These are phyloP conservation scores for Cyanidioschyzon merolae DNA, from an alignment of 23 red algal genomes.

Conservation along the genomic window DNA sequence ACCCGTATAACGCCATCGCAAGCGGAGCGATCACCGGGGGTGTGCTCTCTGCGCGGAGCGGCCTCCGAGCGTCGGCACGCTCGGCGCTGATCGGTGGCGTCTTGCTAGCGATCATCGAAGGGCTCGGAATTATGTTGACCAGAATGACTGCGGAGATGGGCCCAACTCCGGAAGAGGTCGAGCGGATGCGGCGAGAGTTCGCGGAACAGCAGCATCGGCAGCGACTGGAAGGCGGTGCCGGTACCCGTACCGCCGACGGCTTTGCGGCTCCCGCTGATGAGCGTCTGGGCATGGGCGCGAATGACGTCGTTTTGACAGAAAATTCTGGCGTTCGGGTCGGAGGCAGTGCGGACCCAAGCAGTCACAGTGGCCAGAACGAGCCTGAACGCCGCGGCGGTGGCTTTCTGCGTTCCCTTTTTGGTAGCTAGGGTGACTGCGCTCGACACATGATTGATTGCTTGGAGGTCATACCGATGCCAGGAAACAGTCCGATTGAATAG, in stretches of 20 bases:
- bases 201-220: slow-evolving; percentile 16
- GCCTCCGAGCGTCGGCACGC: slow-evolving; percentile 43
- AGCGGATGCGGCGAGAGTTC: slow-evolving; percentile 28
- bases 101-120: slow-evolving; percentile 89
- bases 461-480: too few relatives aligned
- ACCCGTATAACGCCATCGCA: slow-evolving; percentile 85
- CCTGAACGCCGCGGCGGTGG: background rate
- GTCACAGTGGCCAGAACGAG: background rate
- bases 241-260: background rate
- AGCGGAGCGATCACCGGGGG: slow-evolving; percentile 88
- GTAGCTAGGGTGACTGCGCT: background rate
- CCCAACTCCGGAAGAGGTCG: slow-evolving; percentile 22
- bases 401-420: background rate
- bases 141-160: slow-evolving; percentile 27
- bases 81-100: slow-evolving; percentile 70
- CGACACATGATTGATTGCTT: background rate
- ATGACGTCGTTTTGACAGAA: background rate
- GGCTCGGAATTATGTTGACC: slow-evolving; percentile 47
- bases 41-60: slow-evolving; percentile 58
- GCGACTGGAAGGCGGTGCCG: background rate
- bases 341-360: background rate
- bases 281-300: slow-evolving; percentile 1
- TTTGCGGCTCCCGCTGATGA: background rate
- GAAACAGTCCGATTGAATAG: too few relatives aligned
- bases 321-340: background rate